phyloP scores from a whole-genome alignment of 208 protist species.

The Leishmania gerbilli region DNA sequence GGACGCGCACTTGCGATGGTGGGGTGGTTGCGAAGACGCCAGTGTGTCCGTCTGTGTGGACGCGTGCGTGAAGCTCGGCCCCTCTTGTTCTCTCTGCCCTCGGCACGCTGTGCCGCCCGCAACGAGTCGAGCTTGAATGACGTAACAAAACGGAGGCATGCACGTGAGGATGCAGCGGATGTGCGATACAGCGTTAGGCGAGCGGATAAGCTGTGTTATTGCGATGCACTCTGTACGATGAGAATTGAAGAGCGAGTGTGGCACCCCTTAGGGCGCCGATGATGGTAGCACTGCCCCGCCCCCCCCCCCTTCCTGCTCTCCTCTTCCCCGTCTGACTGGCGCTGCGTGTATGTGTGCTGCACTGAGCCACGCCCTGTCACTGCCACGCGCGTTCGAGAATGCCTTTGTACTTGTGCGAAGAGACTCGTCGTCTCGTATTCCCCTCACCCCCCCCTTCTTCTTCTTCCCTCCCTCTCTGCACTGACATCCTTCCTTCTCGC shows the following conservation, averaged over 20 bases:
- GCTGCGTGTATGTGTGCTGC: neutral
- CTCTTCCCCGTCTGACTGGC: neutral
- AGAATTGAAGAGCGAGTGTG: too few species aligned
- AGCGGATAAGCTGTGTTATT: neutral
- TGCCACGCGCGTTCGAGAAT: neutral
- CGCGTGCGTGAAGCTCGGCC: neutral
- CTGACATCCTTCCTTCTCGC: neutral
- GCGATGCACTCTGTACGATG: too few species aligned
- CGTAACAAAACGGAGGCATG: neutral
- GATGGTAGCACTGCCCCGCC: neutral
- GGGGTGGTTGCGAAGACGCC: neutral
- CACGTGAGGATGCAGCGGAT: neutral
- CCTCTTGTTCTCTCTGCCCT: neutral
- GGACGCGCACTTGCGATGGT: neutral
- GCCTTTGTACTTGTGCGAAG: neutral
- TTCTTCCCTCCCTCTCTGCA: too few species aligned
- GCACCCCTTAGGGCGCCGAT: neutral
- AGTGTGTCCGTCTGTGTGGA: neutral
- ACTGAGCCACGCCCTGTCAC: neutral
- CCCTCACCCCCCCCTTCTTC: too few species aligned
- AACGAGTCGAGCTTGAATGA: neutral
- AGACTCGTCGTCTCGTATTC: neutral
- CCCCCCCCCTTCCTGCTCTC: neutral
- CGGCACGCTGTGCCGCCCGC: neutral
- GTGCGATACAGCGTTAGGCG: neutral